phyloP scores from a whole-genome alignment of 129 eudicot genomes.

The Flaveria trinervia region DNA sequence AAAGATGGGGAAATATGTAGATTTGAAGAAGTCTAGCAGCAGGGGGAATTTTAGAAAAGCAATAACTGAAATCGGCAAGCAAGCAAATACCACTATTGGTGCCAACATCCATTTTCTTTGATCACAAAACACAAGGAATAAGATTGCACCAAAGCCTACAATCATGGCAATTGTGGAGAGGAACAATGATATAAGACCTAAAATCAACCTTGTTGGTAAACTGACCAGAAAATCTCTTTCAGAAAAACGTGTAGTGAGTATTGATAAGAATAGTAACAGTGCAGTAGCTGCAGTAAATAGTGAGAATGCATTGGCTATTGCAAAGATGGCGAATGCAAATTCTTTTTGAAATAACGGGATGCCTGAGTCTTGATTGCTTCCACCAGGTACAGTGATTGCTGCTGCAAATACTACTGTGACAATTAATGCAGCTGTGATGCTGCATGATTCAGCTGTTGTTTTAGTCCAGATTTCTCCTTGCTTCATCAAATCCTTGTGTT shows the following conservation, averaged over 20 bases:
- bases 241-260: conserved; percentile 25
- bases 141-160: conserved; percentile 9
- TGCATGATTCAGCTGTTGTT: conserved; percentile 33
- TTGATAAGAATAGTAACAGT: conserved; percentile 31
- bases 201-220: conserved; percentile 12
- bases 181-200: conserved; percentile 12
- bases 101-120: conserved; percentile 20
- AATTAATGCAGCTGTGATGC: conserved; percentile 39
- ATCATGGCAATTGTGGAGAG: conserved; percentile 16
- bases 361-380: conserved; percentile 22
- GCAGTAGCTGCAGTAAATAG: conserved; percentile 26
- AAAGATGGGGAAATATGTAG: conserved; percentile 16
- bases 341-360: conserved; percentile 16
- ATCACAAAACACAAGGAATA: conserved; percentile 21
- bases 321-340: conserved; percentile 28
- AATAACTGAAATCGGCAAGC: conserved; percentile 9
- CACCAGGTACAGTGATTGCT: conserved; percentile 35
- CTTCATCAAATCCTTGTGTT: conserved; percentile 23
- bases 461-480: conserved; percentile 43
- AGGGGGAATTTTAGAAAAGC: conserved; percentile 9
- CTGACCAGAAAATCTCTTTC: conserved; percentile 18
- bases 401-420: conserved; percentile 41
- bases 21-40: background rate
- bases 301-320: conserved; percentile 30
- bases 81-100: background rate